Conservation (phyloP, 1,139 yeast genomes). For the Martiniozyma asiatica region DNA sequence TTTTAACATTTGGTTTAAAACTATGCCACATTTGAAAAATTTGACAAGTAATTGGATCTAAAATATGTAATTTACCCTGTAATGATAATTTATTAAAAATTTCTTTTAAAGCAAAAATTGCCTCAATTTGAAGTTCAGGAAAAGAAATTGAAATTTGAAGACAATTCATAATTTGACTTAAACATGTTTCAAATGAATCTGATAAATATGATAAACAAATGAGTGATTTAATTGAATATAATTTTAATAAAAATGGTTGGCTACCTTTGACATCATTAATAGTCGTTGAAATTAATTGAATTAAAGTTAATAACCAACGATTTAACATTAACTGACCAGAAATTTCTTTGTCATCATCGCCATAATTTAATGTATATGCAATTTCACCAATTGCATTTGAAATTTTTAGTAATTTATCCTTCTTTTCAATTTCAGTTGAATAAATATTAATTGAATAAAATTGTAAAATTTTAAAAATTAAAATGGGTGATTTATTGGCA, state of each 20-base stretch:
- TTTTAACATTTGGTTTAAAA: constrained; percentile 37
- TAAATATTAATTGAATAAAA: constrained; percentile 3
- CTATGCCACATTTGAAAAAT: constrained; percentile 52
- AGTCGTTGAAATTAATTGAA: constrained; percentile 68
- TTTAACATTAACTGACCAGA: constrained; percentile 8
- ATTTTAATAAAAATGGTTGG: constrained; percentile 61
- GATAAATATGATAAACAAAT: constrained; percentile 55
- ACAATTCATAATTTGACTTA: constrained; percentile 84
- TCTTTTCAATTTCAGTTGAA: constrained; percentile 1
- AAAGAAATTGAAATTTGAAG: constrained; percentile 70
- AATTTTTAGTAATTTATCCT: no score
- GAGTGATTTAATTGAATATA: constrained; percentile 63
- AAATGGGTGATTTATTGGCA: constrained; percentile 3
- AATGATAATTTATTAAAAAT: constrained; percentile 40
- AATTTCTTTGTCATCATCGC: constrained; percentile 1
- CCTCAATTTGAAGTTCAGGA: constrained; percentile 45
- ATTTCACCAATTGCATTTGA: constrained; percentile 28
- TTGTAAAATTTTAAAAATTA: constrained; percentile 2
- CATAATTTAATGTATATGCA: constrained; percentile 22
- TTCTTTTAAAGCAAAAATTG: constrained; percentile 57
- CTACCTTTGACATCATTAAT: constrained; percentile 64
- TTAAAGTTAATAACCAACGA: constrained; percentile 56
- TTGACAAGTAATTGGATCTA: constrained; percentile 44
- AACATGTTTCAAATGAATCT: constrained; percentile 53
- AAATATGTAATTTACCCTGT: constrained; percentile 40